phyloP scores from a whole-genome alignment of 805 yeast genomes.

The Teunomyces lycoperdinae region DNA sequence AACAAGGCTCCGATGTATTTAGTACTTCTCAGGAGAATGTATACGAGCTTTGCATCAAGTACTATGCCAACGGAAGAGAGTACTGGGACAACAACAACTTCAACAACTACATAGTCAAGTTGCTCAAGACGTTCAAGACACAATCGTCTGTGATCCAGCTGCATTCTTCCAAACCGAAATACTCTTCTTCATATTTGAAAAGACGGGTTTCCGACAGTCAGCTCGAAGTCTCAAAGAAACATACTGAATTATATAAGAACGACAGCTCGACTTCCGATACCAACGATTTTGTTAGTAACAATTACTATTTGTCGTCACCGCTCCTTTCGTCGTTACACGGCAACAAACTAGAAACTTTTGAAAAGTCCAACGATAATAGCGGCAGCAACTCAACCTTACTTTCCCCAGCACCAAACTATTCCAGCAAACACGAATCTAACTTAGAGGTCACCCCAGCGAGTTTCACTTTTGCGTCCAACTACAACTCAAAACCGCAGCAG shows the following conservation, averaged over 20 bases:
- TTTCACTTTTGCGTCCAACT: neutral
- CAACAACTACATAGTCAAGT: constrained; percentile 55
- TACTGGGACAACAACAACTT: constrained; percentile 76
- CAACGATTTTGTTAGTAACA: constrained; percentile 32
- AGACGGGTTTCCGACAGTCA: constrained; percentile 31
- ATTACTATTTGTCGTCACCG: constrained; percentile 37
- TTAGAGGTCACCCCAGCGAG: neutral
- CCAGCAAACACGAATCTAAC: neutral
- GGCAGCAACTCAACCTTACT: neutral
- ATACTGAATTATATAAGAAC: constrained; percentile 5
- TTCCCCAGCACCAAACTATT: neutral
- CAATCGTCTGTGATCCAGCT: constrained; percentile 10
- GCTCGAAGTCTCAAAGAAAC: constrained; percentile 7
- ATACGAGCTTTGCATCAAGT: constrained; percentile 56
- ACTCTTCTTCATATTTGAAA: constrained; percentile 36
- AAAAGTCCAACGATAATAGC: neutral
- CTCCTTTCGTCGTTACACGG: constrained; percentile 22
- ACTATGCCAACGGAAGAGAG: constrained; percentile 46
- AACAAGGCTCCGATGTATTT: constrained; percentile 6
- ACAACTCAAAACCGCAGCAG: neutral
- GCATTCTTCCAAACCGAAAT: constrained; percentile 32
- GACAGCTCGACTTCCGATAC: constrained; percentile 13
- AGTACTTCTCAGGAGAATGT: constrained; percentile 15
- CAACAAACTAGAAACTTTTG: neutral
- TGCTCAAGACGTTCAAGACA: constrained; percentile 24